A percentile compares a stretch with the other conserved stretches of the same genome.
phyloP scores from a whole-genome alignment of 176 grass and related monocot genomes.

The Alloteropsis semialata region DNA sequence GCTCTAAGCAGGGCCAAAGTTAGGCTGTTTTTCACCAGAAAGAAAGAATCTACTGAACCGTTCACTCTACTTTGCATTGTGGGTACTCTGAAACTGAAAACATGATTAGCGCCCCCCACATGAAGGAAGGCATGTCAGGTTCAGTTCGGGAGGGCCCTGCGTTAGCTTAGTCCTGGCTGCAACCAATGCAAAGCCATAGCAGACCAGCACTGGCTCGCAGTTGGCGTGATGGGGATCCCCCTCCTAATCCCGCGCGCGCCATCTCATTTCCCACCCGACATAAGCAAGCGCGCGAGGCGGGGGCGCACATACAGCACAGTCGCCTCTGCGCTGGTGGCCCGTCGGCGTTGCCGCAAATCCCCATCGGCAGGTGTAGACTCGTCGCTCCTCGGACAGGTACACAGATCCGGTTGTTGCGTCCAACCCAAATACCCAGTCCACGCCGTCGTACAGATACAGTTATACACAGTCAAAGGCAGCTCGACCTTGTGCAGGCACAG shows the following conservation, averaged over 20 bases:
- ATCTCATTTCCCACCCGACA: slow-evolving; percentile 17
- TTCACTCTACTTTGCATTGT: background rate
- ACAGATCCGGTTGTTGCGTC: background rate
- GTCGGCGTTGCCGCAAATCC: slow-evolving; percentile 16
- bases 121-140: background rate
- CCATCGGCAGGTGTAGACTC: background rate
- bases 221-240: slow-evolving; percentile 44
- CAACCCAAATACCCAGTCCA: background rate
- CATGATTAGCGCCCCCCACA: background rate
- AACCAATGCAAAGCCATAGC: background rate
- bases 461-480: background rate
- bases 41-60: background rate
- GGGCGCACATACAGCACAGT: background rate
- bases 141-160: background rate
- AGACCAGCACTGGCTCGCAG: background rate
- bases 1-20: too few species aligned
- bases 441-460: background rate
- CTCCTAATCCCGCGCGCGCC: slow-evolving; percentile 17
- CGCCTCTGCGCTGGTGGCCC: slow-evolving; percentile 23
- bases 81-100: background rate
- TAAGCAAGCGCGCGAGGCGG: background rate
- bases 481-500: background rate
- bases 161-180: background rate
- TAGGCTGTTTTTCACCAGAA: background rate
- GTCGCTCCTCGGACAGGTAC: background rate